phyloP scores from a whole-genome alignment of 345 rosid species.

The Noccaea bulbosa region DNA sequence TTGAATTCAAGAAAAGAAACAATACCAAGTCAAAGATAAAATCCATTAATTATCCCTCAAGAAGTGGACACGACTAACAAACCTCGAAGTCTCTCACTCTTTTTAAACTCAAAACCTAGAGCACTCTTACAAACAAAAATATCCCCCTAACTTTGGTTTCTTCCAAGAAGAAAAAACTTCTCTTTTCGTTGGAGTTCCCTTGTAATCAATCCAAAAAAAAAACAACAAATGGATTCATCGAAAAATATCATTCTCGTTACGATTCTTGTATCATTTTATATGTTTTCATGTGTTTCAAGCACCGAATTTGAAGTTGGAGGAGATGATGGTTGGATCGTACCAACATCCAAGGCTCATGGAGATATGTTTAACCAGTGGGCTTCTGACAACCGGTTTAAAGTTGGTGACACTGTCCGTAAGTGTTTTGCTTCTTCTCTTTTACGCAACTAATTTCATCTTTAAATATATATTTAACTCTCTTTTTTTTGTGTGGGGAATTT shows the following conservation, averaged over 20 bases:
- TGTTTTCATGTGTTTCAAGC: constrained; percentile 39
- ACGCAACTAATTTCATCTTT: not conserved
- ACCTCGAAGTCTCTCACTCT: constrained; percentile 36
- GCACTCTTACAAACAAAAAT: not conserved
- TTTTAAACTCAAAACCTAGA: constrained; percentile 38
- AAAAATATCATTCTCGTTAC: constrained; percentile 20
- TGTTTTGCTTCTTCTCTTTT: not conserved
- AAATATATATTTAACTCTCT: not conserved
- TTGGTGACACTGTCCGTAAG: constrained; percentile 69
- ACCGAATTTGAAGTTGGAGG: constrained; percentile 69
- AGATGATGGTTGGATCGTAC: constrained; percentile 69
- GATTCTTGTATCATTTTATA: constrained; percentile 12
- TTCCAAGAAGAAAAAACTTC: not conserved
- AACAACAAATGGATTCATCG: constrained; percentile 34
- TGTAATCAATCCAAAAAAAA: constrained; percentile 38
- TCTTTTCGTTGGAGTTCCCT: constrained; percentile 20
- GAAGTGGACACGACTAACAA: constrained; percentile 39
- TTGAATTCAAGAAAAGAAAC: constrained; percentile 12
- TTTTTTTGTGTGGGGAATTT: not conserved
- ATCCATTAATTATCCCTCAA: constrained; percentile 33
- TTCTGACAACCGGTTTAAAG: constrained; percentile 67
- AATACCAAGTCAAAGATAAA: constrained; percentile 33
- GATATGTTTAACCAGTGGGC: constrained; percentile 79
- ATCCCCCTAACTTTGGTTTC: not conserved
- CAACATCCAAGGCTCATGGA: constrained; percentile 48